Percentiles rank a stretch among this genome's conserved stretches.
These are phyloP conservation scores for Pichia sp. DNA, from an alignment of 1,139 yeast species.

Conservation along the genomic window DNA sequence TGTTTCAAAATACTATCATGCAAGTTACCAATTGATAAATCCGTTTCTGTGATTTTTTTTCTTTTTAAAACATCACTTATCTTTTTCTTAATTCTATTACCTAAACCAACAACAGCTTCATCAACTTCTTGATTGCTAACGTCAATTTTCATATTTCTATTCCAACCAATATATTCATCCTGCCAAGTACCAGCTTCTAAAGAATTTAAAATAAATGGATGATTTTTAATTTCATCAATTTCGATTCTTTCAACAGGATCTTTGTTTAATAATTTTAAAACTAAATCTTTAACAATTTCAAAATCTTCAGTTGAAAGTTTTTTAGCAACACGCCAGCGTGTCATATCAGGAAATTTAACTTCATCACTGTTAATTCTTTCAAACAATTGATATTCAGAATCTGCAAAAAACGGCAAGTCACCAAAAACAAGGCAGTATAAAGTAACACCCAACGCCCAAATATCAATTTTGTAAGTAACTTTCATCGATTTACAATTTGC, in stretches of 20 bases:
- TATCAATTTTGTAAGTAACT: conserved; percentile 74
- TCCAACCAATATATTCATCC: conserved; percentile 26
- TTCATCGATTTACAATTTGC: conserved; percentile 37
- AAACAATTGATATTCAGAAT: conserved; percentile 78
- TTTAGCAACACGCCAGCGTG: conserved; percentile 36
- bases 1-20: background rate
- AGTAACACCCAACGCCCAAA: conserved; percentile 97
- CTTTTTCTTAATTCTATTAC: conserved; percentile 56
- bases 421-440: conserved; percentile 86
- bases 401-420: conserved; percentile 83
- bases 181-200: conserved; percentile 33
- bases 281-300: conserved; percentile 58
- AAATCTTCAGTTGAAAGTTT: conserved; percentile 39
- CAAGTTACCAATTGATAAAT: background rate
- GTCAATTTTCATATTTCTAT: conserved; percentile 36
- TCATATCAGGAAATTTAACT: conserved; percentile 52
- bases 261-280: conserved; percentile 59
- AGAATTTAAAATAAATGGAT: conserved; percentile 69
- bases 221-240: conserved; percentile 67
- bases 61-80: conserved; percentile 48
- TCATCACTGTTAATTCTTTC: conserved; percentile 68
- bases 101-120: conserved; percentile 75
- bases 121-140: conserved; percentile 67
- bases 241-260: conserved; percentile 65
- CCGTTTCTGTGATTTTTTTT: conserved; percentile 5